Conservation (phyloP, 345 rosid species). For the Crucihimalaya himalaica region DNA sequence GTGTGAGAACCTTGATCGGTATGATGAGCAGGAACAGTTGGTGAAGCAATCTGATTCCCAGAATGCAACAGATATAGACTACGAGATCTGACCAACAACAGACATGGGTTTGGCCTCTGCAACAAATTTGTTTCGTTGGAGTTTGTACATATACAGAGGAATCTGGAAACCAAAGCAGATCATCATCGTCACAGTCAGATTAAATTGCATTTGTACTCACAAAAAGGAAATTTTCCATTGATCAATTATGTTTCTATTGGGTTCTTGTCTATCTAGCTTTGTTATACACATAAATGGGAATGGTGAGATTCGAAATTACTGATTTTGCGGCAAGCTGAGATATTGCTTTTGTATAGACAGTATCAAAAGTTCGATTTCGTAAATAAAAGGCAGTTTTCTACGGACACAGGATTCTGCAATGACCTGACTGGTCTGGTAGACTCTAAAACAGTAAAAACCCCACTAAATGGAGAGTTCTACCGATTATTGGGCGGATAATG, state of each 20-base stretch:
- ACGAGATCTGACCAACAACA: conserved; percentile 44
- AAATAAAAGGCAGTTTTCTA: not conserved
- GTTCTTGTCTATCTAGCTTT: not conserved
- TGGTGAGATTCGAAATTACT: not conserved
- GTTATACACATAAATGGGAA: not conserved
- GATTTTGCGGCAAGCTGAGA: not conserved
- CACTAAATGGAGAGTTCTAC: no score
- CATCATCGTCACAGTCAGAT: not conserved
- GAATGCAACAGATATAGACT: conserved; percentile 84
- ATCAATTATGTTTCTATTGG: not conserved
- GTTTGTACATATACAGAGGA: conserved; percentile 32
- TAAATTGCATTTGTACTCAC: conserved; percentile 10
- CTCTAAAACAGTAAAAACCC: no score
- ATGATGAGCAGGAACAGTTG: conserved; percentile 68
- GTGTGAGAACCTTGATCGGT: conserved; percentile 86
- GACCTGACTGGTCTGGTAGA: no score
- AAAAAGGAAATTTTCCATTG: conserved; percentile 9
- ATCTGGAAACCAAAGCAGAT: conserved; percentile 4
- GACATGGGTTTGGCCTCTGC: conserved; percentile 8
- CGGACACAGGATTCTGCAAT: no score
- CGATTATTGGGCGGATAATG: no score
- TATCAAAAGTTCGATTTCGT: not conserved
- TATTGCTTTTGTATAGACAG: conserved; percentile 16
- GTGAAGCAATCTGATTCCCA: conserved; percentile 65
- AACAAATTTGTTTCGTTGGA: conserved; percentile 11